Base-by-base conservation (phyloP, 805 yeast genomes). In the Ogataea pignaliae region DNA sequence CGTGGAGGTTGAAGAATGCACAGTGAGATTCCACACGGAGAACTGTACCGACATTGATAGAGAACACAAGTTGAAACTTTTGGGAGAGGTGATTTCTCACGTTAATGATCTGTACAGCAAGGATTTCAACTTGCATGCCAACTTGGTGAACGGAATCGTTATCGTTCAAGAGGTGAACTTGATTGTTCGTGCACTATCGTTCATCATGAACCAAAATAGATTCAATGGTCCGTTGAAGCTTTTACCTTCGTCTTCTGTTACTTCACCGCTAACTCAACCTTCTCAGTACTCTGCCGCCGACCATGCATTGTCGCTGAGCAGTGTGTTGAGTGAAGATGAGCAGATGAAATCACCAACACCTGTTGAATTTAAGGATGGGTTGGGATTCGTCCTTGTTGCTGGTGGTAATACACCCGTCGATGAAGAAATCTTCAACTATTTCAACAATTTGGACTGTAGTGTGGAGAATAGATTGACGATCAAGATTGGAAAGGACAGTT, bases 71-170 rank as follows among this genome's bases (percentile, higher is more conserved):
- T 64, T 75, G 29, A 73, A 82, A 38, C 74, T 83, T 15, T 76
- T 88, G 66, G 97, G 97, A 39, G 97, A 89, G 54, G 76, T 85
- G 44, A 81, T 90, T 38, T 82, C 90, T 18, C 89, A 88, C 61
- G 79, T 90, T 44, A 89, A 91, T 63, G 93, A 84, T 38, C 68
- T 83, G 29, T 85, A 79, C 59, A 73, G 76, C 13, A 77, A 74
- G 14, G 75, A 72, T 40, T 61, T 48, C 32, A 78, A 78, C 33
- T 73, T 90, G 14, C 96, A 88, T 64, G 96, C 97, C 2, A 79
- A 84, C 29, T 69, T 86, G 36, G 80, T 85, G 44, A 76, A 80
- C 47, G 78, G 80, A 50, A 76, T 81, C 36, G 82, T 89, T 8
- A 79, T 84, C 38, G 81, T 89, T 13, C 90, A 87, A 57, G 83